phyloP scores from a whole-genome alignment of 139 green algal genomes.

The Limnomonas spitsbergensis region DNA sequence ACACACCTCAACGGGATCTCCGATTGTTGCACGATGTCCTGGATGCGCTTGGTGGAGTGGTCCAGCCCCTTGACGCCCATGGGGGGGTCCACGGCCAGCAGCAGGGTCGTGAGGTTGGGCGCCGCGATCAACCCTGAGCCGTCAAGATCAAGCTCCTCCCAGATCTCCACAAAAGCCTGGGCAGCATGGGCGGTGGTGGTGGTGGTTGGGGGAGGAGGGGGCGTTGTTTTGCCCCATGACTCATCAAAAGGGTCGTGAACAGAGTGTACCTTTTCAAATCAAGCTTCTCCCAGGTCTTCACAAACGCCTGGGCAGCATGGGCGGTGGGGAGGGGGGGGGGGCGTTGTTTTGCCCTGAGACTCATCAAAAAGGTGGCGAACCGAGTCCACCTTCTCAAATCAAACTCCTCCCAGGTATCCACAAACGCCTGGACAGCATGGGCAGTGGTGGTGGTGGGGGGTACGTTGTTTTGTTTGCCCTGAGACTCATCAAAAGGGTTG shows the following conservation, averaged over 20 bases:
- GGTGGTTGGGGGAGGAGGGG: too few relatives aligned
- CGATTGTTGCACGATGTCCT: constrained; percentile 46
- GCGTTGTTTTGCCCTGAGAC: too few relatives aligned
- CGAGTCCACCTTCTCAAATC: constrained; percentile 47
- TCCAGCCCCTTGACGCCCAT: constrained; percentile 23
- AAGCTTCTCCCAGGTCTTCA: constrained; percentile 46
- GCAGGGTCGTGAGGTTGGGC: constrained; percentile 26
- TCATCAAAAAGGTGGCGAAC: too few relatives aligned
- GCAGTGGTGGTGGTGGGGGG: too few relatives aligned
- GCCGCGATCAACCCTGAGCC: constrained; percentile 48
- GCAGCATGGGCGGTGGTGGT: background rate
- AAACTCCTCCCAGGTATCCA: constrained; percentile 47
- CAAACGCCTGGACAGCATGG: background rate
- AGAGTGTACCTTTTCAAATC: constrained; percentile 48
- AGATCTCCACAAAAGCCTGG: constrained; percentile 23
- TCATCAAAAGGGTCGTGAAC: too few relatives aligned
- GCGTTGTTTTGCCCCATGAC: too few relatives aligned
- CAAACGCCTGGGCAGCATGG: background rate
- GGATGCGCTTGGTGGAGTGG: background rate
- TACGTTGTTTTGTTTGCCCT: too few relatives aligned
- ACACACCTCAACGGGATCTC: constrained; percentile 45
- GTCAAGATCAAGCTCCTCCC: constrained; percentile 51
- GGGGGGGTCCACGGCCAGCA: constrained; percentile 6
- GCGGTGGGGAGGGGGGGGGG: too few relatives aligned
- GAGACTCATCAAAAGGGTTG: too few relatives aligned